These are phyloP conservation scores for Penicillium sp. DNA, from an alignment of 2,329 filamentous ascomycete species.

Conservation along the genomic window DNA sequence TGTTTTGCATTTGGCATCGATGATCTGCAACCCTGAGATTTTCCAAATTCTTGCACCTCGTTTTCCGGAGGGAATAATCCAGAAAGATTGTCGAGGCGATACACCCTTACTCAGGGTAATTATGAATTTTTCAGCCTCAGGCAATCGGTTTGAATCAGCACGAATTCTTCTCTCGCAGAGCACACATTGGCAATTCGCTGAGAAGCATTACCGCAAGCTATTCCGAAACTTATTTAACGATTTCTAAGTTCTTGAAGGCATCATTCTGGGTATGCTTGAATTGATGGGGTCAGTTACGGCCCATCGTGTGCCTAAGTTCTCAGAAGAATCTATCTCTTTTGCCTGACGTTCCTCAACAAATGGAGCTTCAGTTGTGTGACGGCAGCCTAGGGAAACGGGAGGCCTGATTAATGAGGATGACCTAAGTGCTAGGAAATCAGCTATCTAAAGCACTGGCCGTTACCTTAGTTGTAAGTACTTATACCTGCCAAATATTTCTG, in stretches of 20 bases:
- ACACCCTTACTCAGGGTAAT: not conserved
- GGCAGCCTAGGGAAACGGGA: too few relatives aligned
- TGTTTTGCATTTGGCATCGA: constrained; percentile 12
- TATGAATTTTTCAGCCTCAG: not conserved
- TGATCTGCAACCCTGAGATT: constrained; percentile 13
- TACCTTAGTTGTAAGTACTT: too few relatives aligned
- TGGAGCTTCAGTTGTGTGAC: too few relatives aligned
- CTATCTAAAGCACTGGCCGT: too few relatives aligned
- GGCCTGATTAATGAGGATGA: too few relatives aligned
- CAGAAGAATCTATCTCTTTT: too few relatives aligned
- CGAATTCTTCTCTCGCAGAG: not conserved
- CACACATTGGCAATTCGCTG: not conserved
- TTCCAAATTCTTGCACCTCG: constrained; percentile 6
- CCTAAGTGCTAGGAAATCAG: too few relatives aligned
- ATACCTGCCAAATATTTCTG: too few relatives aligned
- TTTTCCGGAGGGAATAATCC: not conserved
- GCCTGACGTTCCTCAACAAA: too few relatives aligned
- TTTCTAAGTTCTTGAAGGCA: not conserved
- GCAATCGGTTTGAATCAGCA: not conserved
- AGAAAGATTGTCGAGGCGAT: not conserved
- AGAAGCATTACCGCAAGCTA: not conserved
- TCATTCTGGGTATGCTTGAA: too few relatives aligned
- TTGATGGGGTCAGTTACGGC: too few relatives aligned
- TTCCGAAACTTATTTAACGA: not conserved
- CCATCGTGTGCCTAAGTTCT: too few relatives aligned